A percentile compares a stretch with the other conserved stretches of the same genome.
Conservation (phyloP, 495 filamentous ascomycete species). For the Cudoniella acicularis region DNA sequence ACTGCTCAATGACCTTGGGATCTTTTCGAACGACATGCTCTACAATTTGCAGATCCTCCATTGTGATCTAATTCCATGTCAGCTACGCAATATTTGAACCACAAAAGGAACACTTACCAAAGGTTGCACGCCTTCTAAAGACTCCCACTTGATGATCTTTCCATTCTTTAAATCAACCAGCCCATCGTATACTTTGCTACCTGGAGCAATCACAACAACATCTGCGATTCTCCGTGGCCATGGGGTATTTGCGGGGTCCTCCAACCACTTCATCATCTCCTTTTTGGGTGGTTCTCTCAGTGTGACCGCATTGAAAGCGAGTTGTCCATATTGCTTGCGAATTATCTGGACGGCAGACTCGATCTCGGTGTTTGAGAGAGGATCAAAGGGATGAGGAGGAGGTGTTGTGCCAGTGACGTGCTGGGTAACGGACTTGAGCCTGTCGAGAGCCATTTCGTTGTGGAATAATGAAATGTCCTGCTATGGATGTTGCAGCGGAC, state of each 20-base stretch:
- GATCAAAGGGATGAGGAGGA: constrained; percentile 79
- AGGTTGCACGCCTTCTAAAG: constrained; percentile 77
- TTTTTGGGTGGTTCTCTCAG: constrained; percentile 83
- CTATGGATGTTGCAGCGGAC: too few species aligned
- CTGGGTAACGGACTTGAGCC: constrained; percentile 62
- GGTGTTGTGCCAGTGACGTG: constrained; percentile 56
- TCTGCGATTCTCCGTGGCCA: constrained; percentile 75
- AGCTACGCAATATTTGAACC: constrained; percentile 6
- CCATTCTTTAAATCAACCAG: constrained; percentile 70
- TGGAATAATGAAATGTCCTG: not conserved
- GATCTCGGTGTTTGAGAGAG: constrained; percentile 74
- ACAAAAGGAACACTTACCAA: constrained; percentile 46
- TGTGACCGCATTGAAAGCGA: constrained; percentile 89
- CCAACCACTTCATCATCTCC: constrained; percentile 82
- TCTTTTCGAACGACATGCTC: constrained; percentile 77
- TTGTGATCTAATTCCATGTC: constrained; percentile 62
- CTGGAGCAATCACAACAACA: constrained; percentile 78
- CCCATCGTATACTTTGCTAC: constrained; percentile 81
- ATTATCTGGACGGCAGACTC: constrained; percentile 67
- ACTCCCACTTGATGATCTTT: constrained; percentile 72
- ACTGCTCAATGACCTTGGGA: constrained; percentile 90
- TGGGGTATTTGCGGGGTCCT: constrained; percentile 52
- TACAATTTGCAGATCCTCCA: constrained; percentile 91
- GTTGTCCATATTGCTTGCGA: constrained; percentile 62
- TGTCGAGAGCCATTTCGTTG: constrained; percentile 59